Evolutionary conservation across 345 rosid species (phyloP).

Genomic region (Cochlearia excelsa): DNA sequence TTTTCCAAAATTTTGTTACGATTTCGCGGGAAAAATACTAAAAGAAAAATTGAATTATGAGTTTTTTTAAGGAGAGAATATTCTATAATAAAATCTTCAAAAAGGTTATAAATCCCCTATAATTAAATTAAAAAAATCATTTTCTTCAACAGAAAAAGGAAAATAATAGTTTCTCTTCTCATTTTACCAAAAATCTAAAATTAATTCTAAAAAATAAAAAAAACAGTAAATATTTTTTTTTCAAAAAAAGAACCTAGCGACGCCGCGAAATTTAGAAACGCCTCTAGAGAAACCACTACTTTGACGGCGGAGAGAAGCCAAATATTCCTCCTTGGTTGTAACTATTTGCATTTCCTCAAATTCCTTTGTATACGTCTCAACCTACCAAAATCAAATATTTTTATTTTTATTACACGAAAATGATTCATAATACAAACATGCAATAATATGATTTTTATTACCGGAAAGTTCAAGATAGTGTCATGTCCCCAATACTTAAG

Average conservation of each 20-base stretch:
- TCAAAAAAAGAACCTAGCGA: constrained; percentile 57
- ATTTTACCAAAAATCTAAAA: too few relatives aligned
- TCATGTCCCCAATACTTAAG: constrained; percentile 95
- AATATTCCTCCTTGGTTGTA: constrained; percentile 69
- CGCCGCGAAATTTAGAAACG: constrained; percentile 95
- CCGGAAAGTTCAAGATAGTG: constrained; percentile 87
- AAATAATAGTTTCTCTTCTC: too few relatives aligned
- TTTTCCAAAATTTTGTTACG: too few relatives aligned
- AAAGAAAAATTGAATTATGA: too few relatives aligned
- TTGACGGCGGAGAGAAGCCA: constrained; percentile 75
- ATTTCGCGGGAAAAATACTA: too few relatives aligned
- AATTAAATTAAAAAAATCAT: too few relatives aligned
- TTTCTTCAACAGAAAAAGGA: too few relatives aligned
- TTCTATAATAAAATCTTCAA: too few relatives aligned
- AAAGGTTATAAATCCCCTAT: too few relatives aligned
- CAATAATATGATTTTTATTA: constrained; percentile 27
- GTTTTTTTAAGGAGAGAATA: too few relatives aligned
- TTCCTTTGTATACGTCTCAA: constrained; percentile 57
- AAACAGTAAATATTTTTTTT: neutral
- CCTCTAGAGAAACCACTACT: constrained; percentile 98
- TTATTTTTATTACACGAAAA: neutral
- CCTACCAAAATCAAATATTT: constrained; percentile 33
- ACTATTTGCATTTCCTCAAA: constrained; percentile 74
- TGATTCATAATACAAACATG: constrained; percentile 16
- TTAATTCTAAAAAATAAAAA: too few relatives aligned